Conservation (phyloP, 352 stramenopile genomes). For the Blastocystis sp. region DNA sequence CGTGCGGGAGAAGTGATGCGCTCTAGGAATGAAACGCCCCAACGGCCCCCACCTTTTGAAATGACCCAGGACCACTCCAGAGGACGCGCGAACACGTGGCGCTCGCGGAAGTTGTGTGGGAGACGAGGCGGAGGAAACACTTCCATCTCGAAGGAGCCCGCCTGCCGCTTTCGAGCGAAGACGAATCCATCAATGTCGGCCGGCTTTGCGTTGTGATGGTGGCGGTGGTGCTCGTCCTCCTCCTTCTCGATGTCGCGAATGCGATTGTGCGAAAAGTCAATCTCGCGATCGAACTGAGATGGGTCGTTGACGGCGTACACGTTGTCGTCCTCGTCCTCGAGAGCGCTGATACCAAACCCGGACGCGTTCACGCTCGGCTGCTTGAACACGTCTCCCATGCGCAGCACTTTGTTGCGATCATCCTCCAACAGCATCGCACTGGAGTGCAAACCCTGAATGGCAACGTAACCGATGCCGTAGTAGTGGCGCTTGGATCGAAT, state of each 20-base stretch:
- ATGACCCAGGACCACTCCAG: constrained; percentile 48
- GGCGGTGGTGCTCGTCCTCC: constrained; percentile 27
- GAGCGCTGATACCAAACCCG: constrained; percentile 23
- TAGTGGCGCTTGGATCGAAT: constrained; percentile 39
- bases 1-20: neutral
- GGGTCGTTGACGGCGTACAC: constrained; percentile 43
- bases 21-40: constrained; percentile 15
- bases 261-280: constrained; percentile 28
- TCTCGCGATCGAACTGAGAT: constrained; percentile 36
- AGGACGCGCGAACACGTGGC: constrained; percentile 7
- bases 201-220: neutral
- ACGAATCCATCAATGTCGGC: constrained; percentile 55
- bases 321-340: constrained; percentile 64
- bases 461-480: constrained; percentile 50
- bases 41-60: neutral
- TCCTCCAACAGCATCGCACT: constrained; percentile 48
- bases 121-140: constrained; percentile 47
- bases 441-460: constrained; percentile 42
- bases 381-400: constrained; percentile 49
- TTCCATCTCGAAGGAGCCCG: neutral
- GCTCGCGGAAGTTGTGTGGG: constrained; percentile 32
- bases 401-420: constrained; percentile 48
- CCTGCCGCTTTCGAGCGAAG: constrained; percentile 16
- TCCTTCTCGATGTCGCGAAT: constrained; percentile 11
- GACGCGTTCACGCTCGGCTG: constrained; percentile 34